Evolutionary conservation across 2,329 filamentous ascomycete species (phyloP).

Genomic region (Colletotrichum melonis): DNA sequence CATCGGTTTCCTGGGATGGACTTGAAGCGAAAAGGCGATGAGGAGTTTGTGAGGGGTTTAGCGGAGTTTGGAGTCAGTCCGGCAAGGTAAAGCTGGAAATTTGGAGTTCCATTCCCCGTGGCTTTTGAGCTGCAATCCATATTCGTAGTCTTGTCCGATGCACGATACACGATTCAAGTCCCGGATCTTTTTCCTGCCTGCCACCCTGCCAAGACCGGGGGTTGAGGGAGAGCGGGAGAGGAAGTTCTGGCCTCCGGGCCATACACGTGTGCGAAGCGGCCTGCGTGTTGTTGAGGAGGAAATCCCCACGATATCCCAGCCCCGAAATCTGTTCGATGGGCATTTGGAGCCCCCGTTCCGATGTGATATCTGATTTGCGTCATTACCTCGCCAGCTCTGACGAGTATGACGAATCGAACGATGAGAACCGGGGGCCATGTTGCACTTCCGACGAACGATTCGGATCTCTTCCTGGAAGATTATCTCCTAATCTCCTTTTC

Average conservation of each 20-base stretch:
- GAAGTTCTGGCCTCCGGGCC: neutral
- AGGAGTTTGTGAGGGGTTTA: neutral
- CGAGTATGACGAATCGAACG: constrained; percentile 16
- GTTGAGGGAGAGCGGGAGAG: neutral
- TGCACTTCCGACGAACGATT: neutral
- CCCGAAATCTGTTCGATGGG: constrained; percentile 3
- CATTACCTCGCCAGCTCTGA: constrained; percentile 10
- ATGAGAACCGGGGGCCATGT: neutral
- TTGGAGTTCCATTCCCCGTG: neutral
- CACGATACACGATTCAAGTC: constrained; percentile 2
- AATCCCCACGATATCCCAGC: neutral
- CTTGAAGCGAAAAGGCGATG: neutral
- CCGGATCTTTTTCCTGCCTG: neutral
- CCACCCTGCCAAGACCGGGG: neutral
- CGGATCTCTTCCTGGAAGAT: neutral
- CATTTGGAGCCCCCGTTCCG: neutral
- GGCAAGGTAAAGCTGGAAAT: neutral
- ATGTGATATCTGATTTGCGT: constrained; percentile 31
- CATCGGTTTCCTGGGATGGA: neutral
- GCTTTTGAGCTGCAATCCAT: no score
- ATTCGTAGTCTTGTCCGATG: neutral
- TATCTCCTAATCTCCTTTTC: neutral
- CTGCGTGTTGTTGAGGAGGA: neutral
- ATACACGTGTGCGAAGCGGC: neutral
- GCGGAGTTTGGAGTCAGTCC: neutral